Evolutionary conservation across 495 filamentous ascomycete genomes (phyloP), one percentile per base, ranked within the genome.

Genomic region (Aspergillus sparsus): DNA sequence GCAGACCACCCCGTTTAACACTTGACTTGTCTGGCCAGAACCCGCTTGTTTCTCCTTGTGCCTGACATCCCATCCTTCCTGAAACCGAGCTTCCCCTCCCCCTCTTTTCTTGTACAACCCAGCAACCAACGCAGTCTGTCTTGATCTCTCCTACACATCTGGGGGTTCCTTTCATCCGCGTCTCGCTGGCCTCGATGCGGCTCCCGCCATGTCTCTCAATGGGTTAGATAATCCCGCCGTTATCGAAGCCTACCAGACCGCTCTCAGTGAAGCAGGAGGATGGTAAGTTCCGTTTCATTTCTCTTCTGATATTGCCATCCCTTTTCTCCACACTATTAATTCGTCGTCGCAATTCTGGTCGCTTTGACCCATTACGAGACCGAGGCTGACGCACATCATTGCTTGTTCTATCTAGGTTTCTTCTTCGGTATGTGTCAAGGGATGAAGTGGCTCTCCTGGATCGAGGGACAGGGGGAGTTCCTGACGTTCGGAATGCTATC

Each of bases 141-240:
- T 53, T 12, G 15, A 16, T 21, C 15, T 47, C 15, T 47, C 15
- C 16, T 50, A 16, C 49, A 36, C 50, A 37, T 41, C 21, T 27
- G 21, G 39, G 42, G 57, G 49, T 46, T 45, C 58, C 8, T 42
- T 45, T 47, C 37, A 52, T 39, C 46, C 47, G 34, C 60, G 55
- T 31, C 21, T 39, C 53, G 41, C 59, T 62, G 42, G 61, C 53
- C 61, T 65, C 67, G 72, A 80, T 80, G 77, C 73, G 62, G 75
- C 63, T 65, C 70, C 67, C 73, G 69, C 63, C 73, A 98, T 98
- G 94, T 98, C 94, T 82, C 82, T 98, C 76, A 97, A 98, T 88
- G 94, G 94, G 63, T 81, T 98, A 79, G 94, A 98, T 78, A 83
- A 85, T 79, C 79, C 83, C 65, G 82, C 83, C 63, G 81, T 98